phyloP scores from a whole-genome alignment of 2,329 filamentous ascomycete genomes.

The Pseudogymnoascus sp. region DNA sequence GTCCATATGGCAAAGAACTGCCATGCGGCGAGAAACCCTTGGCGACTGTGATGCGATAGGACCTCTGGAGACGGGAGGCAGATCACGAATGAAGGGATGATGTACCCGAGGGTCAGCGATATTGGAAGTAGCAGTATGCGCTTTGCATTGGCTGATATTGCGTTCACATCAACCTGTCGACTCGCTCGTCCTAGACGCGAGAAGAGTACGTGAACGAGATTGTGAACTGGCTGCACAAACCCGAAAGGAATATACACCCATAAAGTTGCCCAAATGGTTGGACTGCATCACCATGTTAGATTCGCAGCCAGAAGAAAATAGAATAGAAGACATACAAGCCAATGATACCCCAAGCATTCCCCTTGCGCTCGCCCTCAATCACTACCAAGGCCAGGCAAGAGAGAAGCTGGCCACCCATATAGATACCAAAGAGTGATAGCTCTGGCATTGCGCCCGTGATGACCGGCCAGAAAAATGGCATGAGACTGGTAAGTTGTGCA shows the following conservation, averaged over 20 bases:
- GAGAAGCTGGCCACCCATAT: conserved; percentile 24
- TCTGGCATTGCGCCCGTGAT: conserved; percentile 15
- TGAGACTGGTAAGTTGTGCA: conserved; percentile 19
- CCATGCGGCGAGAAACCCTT: conserved; percentile 41
- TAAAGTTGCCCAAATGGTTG: neutral
- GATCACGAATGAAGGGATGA: conserved; percentile 37
- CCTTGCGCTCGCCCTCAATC: conserved; percentile 37
- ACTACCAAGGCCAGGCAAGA: conserved; percentile 28
- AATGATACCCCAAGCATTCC: conserved; percentile 34
- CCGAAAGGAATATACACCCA: neutral
- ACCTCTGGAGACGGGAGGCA: conserved; percentile 33
- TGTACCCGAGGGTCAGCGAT: conserved; percentile 35
- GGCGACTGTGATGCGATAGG: conserved; percentile 35
- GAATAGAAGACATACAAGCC: conserved; percentile 32
- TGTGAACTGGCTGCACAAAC: neutral
- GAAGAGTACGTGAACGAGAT: neutral
- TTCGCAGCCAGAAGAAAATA: neutral
- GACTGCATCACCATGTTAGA: neutral
- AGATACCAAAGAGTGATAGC: conserved; percentile 20
- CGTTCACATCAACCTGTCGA: neutral
- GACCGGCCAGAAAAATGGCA: conserved; percentile 24
- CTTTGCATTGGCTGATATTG: neutral
- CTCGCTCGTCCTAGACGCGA: neutral
- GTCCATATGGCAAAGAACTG: conserved; percentile 42
- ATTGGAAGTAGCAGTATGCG: conserved; percentile 29